Conservation (phyloP, 2,329 filamentous ascomycete genomes). For the Xylaria sp. region DNA sequence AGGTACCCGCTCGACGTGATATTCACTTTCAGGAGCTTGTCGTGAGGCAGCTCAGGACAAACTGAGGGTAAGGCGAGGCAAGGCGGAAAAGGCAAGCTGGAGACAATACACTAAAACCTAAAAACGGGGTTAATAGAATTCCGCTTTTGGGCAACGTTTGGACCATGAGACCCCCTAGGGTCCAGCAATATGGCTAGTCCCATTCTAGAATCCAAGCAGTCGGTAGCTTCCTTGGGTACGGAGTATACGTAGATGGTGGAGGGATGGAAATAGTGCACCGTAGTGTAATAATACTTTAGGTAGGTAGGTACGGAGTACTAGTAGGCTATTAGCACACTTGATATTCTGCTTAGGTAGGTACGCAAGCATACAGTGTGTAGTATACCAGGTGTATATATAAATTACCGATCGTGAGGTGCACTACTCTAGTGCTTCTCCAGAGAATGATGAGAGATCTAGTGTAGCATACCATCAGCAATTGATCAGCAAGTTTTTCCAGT, state of each 20-base stretch:
- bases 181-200: slow-evolving; percentile 16
- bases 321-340: not conserved
- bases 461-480: not conserved
- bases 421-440: not conserved
- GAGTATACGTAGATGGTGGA: no score
- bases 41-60: slow-evolving; percentile 4
- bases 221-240: slow-evolving; percentile 24
- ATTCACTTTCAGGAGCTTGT: not conserved
- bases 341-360: not conserved
- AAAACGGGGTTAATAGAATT: slow-evolving; percentile 15
- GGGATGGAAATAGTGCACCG: not conserved
- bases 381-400: not conserved
- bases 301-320: no score
- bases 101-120: slow-evolving; percentile 1
- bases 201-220: slow-evolving; percentile 30
- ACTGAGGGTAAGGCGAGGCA: slow-evolving; percentile 17
- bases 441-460: not conserved
- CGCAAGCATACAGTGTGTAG: not conserved
- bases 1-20: not conserved
- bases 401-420: not conserved
- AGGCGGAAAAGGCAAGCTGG: slow-evolving; percentile 1
- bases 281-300: no score
- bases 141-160: slow-evolving; percentile 17
- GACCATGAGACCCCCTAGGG: slow-evolving; percentile 28
- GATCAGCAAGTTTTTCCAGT: not conserved